These are phyloP conservation scores for Sphaerulina musiva DNA, from an alignment of 2,329 filamentous ascomycete species.

Conservation along the genomic window DNA sequence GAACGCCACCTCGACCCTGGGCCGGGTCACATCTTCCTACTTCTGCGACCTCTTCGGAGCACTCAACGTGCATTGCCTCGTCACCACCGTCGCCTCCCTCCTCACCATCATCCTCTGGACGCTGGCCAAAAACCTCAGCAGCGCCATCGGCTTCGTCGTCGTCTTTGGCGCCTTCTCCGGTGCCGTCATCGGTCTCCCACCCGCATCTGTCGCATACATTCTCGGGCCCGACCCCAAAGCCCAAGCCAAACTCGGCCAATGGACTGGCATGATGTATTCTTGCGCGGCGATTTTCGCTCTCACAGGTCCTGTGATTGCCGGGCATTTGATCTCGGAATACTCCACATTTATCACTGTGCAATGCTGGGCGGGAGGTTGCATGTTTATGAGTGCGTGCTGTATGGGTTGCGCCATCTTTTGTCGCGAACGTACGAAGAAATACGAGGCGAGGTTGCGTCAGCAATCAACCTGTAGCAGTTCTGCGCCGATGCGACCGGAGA, in stretches of 20 bases:
- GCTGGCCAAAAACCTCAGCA: constrained; percentile 33
- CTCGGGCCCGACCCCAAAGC: constrained; percentile 31
- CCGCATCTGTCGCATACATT: constrained; percentile 45
- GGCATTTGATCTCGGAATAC: constrained; percentile 40
- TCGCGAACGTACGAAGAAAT: constrained; percentile 8
- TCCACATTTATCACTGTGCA: constrained; percentile 42
- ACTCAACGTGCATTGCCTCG: constrained; percentile 41
- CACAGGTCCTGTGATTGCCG: constrained; percentile 44
- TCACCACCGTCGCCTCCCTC: constrained; percentile 39
- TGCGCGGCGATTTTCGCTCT: constrained; percentile 42
- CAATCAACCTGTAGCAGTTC: background rate
- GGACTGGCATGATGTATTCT: constrained; percentile 50
- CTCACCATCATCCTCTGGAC: constrained; percentile 43
- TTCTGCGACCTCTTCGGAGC: constrained; percentile 43
- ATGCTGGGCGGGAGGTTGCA: constrained; percentile 41
- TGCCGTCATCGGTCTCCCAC: constrained; percentile 46
- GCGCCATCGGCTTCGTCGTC: constrained; percentile 44
- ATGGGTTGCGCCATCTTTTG: constrained; percentile 33
- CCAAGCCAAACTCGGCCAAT: constrained; percentile 44
- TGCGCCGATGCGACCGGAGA: background rate
- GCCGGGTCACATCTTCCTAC: constrained; percentile 41
- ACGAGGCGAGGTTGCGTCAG: background rate
- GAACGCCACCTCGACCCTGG: constrained; percentile 45
- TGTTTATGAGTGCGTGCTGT: constrained; percentile 39
- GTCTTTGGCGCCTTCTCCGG: constrained; percentile 46